Percentiles rank a stretch among this genome's conserved stretches.
phyloP scores from a whole-genome alignment of 73 alveolate genomes.

The Paramecium sexaurelia region DNA sequence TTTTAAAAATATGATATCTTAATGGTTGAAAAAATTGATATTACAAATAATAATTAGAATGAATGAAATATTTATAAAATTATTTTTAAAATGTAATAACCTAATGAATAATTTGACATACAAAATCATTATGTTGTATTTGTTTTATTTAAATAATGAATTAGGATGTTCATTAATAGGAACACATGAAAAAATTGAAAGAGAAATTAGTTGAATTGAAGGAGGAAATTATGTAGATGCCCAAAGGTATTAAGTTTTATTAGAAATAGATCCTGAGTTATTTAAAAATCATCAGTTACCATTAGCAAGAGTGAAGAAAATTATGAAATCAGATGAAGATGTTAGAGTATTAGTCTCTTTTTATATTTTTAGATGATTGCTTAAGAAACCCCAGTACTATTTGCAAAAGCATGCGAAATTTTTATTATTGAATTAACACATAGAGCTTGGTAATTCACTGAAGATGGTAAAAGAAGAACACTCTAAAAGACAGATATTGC shows the following conservation, averaged over 20 bases:
- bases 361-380: slow-evolving; percentile 82
- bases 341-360: slow-evolving; percentile 72
- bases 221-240: slow-evolving; percentile 66
- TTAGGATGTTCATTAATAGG: slow-evolving; percentile 53
- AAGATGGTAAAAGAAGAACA: slow-evolving; percentile 95
- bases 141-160: not conserved
- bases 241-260: slow-evolving; percentile 46
- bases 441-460: slow-evolving; percentile 95
- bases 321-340: slow-evolving; percentile 98
- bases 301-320: slow-evolving; percentile 97
- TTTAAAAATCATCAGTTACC: slow-evolving; percentile 93
- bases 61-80: not conserved
- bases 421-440: slow-evolving; percentile 97
- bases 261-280: slow-evolving; percentile 72
- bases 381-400: slow-evolving; percentile 97
- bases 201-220: slow-evolving; percentile 65
- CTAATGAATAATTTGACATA: slow-evolving; percentile 28
- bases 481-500: slow-evolving; percentile 96
- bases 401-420: slow-evolving; percentile 99
- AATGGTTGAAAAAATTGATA: not conserved
- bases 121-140: slow-evolving; percentile 5
- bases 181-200: slow-evolving; percentile 64
- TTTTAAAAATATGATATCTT: not conserved
- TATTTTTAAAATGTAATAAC: slow-evolving; percentile 3
- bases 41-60: not conserved